phyloP scores from a whole-genome alignment of 768 basidiomycete genomes.

The Boletus coccyginus region DNA sequence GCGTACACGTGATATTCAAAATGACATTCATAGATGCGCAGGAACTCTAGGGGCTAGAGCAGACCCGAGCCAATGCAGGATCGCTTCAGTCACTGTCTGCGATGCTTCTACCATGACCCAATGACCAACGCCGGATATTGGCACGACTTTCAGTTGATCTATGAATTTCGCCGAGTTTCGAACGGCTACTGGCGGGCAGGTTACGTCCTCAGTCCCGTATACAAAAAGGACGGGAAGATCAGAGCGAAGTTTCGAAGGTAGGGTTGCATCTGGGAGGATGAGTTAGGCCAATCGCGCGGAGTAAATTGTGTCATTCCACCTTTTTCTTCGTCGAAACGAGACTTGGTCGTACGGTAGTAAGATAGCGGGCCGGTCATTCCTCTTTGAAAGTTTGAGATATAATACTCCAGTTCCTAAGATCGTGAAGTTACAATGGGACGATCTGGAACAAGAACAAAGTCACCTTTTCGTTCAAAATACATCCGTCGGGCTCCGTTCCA shows the following conservation, averaged over 20 bases:
- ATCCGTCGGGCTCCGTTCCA: constrained; percentile 3
- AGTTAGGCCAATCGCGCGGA: not conserved
- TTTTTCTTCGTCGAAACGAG: constrained; percentile 66
- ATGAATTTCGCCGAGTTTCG: constrained; percentile 49
- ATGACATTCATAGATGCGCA: constrained; percentile 7
- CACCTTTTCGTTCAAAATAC: constrained; percentile 22
- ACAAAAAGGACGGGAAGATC: constrained; percentile 61
- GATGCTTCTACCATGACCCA: constrained; percentile 68
- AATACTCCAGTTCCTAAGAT: constrained; percentile 54
- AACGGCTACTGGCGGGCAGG: constrained; percentile 42
- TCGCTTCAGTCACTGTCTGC: constrained; percentile 48
- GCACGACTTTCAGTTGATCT: constrained; percentile 46
- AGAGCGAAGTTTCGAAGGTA: constrained; percentile 42
- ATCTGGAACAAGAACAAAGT: not conserved
- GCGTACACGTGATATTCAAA: not conserved
- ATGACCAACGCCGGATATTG: constrained; percentile 57
- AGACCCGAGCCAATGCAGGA: constrained; percentile 45
- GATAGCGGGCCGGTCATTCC: constrained; percentile 71
- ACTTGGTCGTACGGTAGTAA: constrained; percentile 64
- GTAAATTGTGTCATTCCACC: constrained; percentile 18
- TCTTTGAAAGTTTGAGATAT: constrained; percentile 43
- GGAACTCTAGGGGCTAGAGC: not conserved
- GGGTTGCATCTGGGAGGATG: constrained; percentile 36
- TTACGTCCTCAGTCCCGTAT: constrained; percentile 55
- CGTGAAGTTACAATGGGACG: constrained; percentile 1